These are phyloP conservation scores for Phytophthora syringae DNA, from an alignment of 352 stramenopile genomes.

Conservation along the genomic window DNA sequence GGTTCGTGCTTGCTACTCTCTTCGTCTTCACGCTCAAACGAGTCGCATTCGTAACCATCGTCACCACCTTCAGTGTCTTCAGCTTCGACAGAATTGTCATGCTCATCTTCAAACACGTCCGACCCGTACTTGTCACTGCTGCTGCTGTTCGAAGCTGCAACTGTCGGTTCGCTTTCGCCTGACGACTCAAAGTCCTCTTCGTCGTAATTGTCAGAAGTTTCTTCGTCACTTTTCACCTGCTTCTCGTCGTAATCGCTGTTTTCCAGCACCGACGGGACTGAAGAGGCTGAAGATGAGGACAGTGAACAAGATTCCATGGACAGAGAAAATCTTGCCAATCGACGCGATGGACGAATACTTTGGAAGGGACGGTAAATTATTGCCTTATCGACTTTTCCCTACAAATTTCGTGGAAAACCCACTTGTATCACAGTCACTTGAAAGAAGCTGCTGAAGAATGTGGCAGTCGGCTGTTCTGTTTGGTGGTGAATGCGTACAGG, in stretches of 20 bases:
- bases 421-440: too few relatives aligned
- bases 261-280: constrained; percentile 12
- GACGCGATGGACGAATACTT: neutral
- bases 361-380: too few relatives aligned
- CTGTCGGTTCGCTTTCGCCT: neutral
- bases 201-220: constrained; percentile 8
- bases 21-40: constrained; percentile 24
- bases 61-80: neutral
- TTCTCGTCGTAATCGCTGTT: constrained; percentile 10
- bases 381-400: too few relatives aligned
- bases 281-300: constrained; percentile 13
- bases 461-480: neutral
- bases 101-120: constrained; percentile 29
- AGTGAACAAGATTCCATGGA: constrained; percentile 13
- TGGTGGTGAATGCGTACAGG: neutral
- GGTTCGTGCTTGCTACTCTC: neutral
- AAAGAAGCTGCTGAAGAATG: too few relatives aligned
- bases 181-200: constrained; percentile 31
- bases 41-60: constrained; percentile 16
- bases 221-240: neutral
- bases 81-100: constrained; percentile 1
- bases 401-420: too few relatives aligned
- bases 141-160: constrained; percentile 1
- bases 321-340: neutral
- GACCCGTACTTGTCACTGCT: constrained; percentile 17